Evolutionary conservation across 345 rosid genomes (phyloP), one percentile per base, ranked within the genome.

Genomic region (Hypericum perforatum): DNA sequence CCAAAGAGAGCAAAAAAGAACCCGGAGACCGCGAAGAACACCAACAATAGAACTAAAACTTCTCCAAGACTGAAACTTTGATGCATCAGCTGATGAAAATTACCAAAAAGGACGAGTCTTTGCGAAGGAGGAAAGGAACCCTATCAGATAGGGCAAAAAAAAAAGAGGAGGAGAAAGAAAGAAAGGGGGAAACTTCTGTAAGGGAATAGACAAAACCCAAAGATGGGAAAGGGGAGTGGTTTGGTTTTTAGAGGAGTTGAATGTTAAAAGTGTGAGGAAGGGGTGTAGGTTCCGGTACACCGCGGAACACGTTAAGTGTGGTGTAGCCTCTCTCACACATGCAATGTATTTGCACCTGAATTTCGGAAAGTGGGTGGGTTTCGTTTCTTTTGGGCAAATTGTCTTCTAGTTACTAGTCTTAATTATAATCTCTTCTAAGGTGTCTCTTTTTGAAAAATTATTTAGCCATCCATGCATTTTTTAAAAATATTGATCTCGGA

Each of bases 61-160:
- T 38, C 43, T 8, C 62, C 41, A 37, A 22, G 53, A 49, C 6
- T 53, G 63, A 57, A 67, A 61, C 67, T 6, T 1, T 72, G 50
- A 57, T 69, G 75, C 94, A 90, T 92, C 75, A 77, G 76, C 66
- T 37, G 62, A 45, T 22, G 32, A 22, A 22, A 22, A 22, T 22
- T 1, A 22, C 32, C 1, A 22, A 22, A 22, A 22, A 22, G 32
- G 32, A 22, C 32, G 32, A 22, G 32, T 22, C 32, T 22, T 32
- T 63, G 11, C 22, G 62, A 64, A 76, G n/a, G n/a, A 22, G 32
- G 32, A 22, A 1, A 22, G 61, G 49, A 87, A 85, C 97, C 97
- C 94, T 83, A 84, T 60, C 48, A 61, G 60, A 77, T 75, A 84
- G 97, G 99, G 99, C 74, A 80, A 86, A 89, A 88, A 88, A 41